Evolutionary conservation across 495 filamentous ascomycete species (phyloP).

Genomic region (Tuber calosporum): DNA sequence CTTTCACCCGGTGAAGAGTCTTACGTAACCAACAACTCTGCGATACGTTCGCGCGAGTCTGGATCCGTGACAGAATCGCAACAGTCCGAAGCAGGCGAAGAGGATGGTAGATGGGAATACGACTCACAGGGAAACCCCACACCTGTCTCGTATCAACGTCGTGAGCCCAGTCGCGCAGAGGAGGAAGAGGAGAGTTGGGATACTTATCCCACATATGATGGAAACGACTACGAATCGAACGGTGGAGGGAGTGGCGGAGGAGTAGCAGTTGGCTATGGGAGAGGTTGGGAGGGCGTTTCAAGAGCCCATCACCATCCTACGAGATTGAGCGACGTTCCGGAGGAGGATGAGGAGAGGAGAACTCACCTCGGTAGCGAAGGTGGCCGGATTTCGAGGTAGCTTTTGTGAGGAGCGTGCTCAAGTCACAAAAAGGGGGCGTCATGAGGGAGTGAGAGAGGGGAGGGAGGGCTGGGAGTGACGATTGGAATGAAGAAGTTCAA

Average conservation of each 20-base stretch:
- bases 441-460: conserved; percentile 7
- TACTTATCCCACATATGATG: conserved; percentile 39
- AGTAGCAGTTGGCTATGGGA: conserved; percentile 33
- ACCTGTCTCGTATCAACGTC: conserved; percentile 41
- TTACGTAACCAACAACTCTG: conserved; percentile 34
- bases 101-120: conserved; percentile 49
- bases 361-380: conserved; percentile 32
- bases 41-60: conserved; percentile 33
- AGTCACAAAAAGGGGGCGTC: conserved; percentile 28
- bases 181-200: conserved; percentile 37
- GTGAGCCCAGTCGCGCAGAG: conserved; percentile 28
- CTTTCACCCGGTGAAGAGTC: conserved; percentile 32
- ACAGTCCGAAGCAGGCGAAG: conserved; percentile 52
- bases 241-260: conserved; percentile 23
- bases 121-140: conserved; percentile 49
- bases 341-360: conserved; percentile 70
- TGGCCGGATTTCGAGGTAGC: conserved; percentile 32
- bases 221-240: conserved; percentile 31
- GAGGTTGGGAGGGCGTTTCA: conserved; percentile 72
- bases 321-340: conserved; percentile 84
- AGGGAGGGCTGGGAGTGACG: conserved; percentile 15
- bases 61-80: conserved; percentile 42
- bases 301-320: conserved; percentile 86
- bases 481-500: conserved; percentile 47
- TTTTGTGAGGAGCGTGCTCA: conserved; percentile 36